These are phyloP conservation scores for Coniophora puteana DNA, from an alignment of 1,284 basidiomycete species.

Conservation along the genomic window DNA sequence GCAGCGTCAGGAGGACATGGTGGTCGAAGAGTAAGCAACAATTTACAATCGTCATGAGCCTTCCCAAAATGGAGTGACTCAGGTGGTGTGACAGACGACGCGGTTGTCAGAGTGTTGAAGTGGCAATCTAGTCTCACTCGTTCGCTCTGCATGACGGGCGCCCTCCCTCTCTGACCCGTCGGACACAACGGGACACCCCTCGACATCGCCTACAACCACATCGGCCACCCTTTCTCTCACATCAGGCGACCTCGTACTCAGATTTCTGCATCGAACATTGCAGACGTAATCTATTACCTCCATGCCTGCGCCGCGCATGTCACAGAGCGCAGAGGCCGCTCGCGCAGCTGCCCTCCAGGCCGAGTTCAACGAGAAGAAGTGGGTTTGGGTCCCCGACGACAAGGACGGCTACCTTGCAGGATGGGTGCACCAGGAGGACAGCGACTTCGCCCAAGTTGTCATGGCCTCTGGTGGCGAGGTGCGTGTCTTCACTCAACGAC, in stretches of 20 bases:
- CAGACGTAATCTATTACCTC: neutral
- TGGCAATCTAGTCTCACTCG: neutral
- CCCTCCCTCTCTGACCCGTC: neutral
- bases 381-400: slow-evolving; percentile 94
- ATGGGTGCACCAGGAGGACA: slow-evolving; percentile 85
- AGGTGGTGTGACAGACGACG: no score
- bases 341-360: slow-evolving; percentile 84
- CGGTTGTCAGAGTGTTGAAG: no score
- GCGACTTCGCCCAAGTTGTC: slow-evolving; percentile 74
- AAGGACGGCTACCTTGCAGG: slow-evolving; percentile 88
- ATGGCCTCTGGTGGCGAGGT: slow-evolving; percentile 81
- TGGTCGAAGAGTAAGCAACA: no score
- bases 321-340: slow-evolving; percentile 69
- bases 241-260: no score
- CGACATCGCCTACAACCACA: neutral
- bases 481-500: slow-evolving; percentile 16
- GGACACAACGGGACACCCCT: neutral
- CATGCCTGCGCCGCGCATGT: slow-evolving; percentile 52
- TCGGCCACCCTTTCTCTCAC: no score
- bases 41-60: no score
- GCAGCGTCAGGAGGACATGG: no score
- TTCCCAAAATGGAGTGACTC: no score
- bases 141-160: neutral
- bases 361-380: slow-evolving; percentile 96
- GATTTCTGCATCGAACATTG: neutral